Base-by-base conservation (phyloP, 441 rosid species). In the Arabidopsis hybrid region DNA sequence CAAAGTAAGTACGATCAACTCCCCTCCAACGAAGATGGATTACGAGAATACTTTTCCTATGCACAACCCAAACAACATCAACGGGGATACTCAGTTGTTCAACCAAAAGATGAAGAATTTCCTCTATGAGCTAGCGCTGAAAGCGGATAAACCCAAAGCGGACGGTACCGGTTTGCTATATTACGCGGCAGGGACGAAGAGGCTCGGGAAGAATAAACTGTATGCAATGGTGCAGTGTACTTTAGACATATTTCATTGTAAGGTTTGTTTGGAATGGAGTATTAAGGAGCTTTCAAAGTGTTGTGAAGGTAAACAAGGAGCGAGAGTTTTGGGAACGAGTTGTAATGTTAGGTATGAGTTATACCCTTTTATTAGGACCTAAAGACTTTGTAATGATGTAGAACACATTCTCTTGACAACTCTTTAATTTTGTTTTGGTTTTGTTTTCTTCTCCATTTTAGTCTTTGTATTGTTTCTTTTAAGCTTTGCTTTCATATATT, bases 341-440 rank as follows among this genome's bases (percentile, higher is more conserved):
- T 50, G 56, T 50, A 50, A 21, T 50, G 9, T 50, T 18, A 52
- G 57, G 34, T 52, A 52, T 26, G 57, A 52, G 57, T n/a, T 52
- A 21, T 52, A 52, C 14, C 57, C 57, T 52, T 52, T 52, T 26
- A 7, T 26, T 21, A 10, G 14, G 34, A 26, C 14, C 21, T 52
- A 10, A 52, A 51, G 57, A 52, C 8, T 6, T 14, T 31, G 32
- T 31, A 31, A 49, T 17, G 52, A 49, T 16, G 51, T 11, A 39
- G 2, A 1, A 39, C 10, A 16, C 29, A 16, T 17, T 49, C 53
- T 16, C 21, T 7, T 47, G 51, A 47, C 51, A 17, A 49, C 5
- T 49, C 18, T 17, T 10, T 11, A 49, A 7, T 46, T 46, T 46
- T 46, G 2, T 45, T 45, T 16, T 47, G 4, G 26, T 47, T 47